Percentiles rank a stretch among this genome's conserved stretches.
Conservation (phyloP, 768 basidiomycete genomes). For the Psilocybe sp. region DNA sequence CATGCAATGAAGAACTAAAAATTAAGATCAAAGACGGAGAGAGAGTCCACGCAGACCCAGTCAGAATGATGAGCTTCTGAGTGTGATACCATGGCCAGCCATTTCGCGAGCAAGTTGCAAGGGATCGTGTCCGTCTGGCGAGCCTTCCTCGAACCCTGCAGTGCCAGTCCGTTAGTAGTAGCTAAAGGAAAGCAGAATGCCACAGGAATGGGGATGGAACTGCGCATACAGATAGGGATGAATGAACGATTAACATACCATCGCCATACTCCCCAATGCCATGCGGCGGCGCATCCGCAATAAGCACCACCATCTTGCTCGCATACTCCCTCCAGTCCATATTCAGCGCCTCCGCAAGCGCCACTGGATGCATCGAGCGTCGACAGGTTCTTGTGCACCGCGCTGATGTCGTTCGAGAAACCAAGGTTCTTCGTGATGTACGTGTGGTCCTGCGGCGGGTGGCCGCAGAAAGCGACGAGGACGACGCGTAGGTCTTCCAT, state of each 20-base stretch:
- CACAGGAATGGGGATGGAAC: conserved; percentile 64
- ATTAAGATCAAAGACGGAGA: conserved; percentile 7
- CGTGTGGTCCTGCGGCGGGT: conserved; percentile 96
- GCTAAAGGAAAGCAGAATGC: not conserved
- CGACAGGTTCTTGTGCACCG: conserved; percentile 83
- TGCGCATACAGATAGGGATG: conserved; percentile 10
- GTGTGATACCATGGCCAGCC: conserved; percentile 87
- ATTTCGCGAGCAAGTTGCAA: conserved; percentile 82
- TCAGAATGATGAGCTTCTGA: conserved; percentile 48
- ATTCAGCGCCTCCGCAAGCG: conserved; percentile 77
- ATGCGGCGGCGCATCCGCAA: conserved; percentile 97
- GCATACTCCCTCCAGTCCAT: conserved; percentile 90
- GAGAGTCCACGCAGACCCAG: not conserved
- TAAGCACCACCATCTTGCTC: conserved; percentile 94
- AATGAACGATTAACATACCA: conserved; percentile 50
- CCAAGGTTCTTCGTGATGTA: conserved; percentile 93
- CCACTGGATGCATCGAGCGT: conserved; percentile 86
- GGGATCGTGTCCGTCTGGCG: conserved; percentile 92
- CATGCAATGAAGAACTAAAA: conserved; percentile 98
- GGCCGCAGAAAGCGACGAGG: conserved; percentile 92
- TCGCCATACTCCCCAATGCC: conserved; percentile 97
- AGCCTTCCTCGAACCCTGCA: conserved; percentile 88
- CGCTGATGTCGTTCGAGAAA: conserved; percentile 87
- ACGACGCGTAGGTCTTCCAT: conserved; percentile 90
- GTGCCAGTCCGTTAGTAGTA: conserved; percentile 11